These are phyloP conservation scores for Solanum paucissectum DNA, from an alignment of 257 asterid species.

Conservation along the genomic window DNA sequence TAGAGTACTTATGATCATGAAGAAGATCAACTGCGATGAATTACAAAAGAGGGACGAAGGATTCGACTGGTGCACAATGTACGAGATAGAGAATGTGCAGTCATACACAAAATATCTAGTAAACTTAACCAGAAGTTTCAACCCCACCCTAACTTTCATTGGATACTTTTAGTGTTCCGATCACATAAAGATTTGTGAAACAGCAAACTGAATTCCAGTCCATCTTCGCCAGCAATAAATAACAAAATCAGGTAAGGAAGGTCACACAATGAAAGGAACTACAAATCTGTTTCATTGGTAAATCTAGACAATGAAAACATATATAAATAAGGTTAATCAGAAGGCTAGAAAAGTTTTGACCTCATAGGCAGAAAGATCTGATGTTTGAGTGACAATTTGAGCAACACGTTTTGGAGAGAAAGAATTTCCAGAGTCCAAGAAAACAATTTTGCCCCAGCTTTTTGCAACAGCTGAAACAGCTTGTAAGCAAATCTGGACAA, in stretches of 20 bases:
- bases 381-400: slow-evolving; percentile 34
- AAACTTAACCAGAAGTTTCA: not conserved
- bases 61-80: not conserved
- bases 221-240: not conserved
- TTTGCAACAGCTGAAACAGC: slow-evolving; percentile 55
- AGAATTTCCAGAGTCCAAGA: slow-evolving; percentile 76
- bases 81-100: not conserved
- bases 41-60: not conserved
- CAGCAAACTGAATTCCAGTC: not conserved
- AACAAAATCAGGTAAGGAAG: not conserved
- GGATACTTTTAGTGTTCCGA: not conserved
- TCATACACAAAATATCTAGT: not conserved
- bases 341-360: slow-evolving; percentile 12
- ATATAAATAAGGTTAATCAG: not conserved
- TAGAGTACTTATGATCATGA: not conserved
- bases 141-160: not conserved
- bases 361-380: slow-evolving; percentile 27
- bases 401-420: slow-evolving; percentile 70
- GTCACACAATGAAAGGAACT: not conserved
- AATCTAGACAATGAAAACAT: not conserved
- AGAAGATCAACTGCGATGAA: not conserved
- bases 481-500: slow-evolving; percentile 59
- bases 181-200: not conserved
- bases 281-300: not conserved
- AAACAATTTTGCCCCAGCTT: slow-evolving; percentile 44